Conservation (phyloP, 1,139 yeast species). For the Magnusiomyces paraingens region DNA sequence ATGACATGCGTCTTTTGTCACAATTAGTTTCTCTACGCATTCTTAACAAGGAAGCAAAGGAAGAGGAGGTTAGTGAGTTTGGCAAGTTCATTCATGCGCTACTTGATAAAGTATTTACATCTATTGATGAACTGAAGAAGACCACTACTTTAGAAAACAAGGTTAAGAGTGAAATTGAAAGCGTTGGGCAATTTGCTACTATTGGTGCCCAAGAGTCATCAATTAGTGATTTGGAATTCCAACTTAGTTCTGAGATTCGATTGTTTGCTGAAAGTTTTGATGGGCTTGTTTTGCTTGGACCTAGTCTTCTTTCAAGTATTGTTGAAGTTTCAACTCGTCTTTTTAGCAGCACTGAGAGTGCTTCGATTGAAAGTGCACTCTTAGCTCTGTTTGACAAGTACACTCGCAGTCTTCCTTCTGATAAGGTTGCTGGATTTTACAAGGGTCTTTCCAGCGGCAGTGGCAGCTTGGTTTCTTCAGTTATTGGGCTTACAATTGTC, state of each 20-base stretch:
- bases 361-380: conserved; percentile 1
- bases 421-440: not conserved
- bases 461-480: conserved; percentile 17
- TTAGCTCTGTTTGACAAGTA: conserved; percentile 3
- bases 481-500: conserved; percentile 13
- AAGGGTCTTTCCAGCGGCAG: not conserved
- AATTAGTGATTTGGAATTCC: not conserved
- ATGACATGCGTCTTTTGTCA: conserved; percentile 22
- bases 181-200: not conserved
- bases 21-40: conserved; percentile 7
- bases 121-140: no score
- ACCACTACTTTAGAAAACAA: no score
- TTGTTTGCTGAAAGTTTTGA: conserved; percentile 8
- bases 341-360: not conserved
- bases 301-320: not conserved
- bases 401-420: not conserved
- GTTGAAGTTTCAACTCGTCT: not conserved
- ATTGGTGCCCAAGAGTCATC: not conserved
- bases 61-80: conserved; percentile 2
- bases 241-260: not conserved
- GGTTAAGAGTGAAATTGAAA: no score
- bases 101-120: conserved; percentile 1
- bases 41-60: not conserved
- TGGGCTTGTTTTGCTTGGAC: not conserved
- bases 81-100: conserved; percentile 7